Percentiles rank a stretch among this genome's conserved stretches.
Conservation (phyloP, 306 rosid genomes). For the Hippophae rhamnoides region DNA sequence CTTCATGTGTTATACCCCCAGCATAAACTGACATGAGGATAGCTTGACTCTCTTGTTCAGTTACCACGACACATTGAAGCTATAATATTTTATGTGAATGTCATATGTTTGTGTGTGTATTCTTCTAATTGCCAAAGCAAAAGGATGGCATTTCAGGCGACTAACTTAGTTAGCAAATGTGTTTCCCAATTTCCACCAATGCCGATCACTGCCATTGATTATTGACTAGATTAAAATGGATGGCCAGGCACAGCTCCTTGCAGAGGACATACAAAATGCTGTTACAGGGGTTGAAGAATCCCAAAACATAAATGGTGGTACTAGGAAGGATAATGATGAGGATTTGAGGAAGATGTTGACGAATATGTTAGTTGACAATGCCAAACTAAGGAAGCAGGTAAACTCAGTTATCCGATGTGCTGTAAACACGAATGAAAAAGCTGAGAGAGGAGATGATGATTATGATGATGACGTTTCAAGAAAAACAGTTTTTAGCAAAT, state of each 20-base stretch:
- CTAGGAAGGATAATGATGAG: conserved; percentile 29
- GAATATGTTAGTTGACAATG: conserved; percentile 64
- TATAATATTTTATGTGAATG: too few relatives aligned
- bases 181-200: too few relatives aligned
- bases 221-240: too few relatives aligned
- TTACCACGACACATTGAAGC: too few relatives aligned
- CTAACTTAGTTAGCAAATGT: too few relatives aligned
- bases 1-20: too few relatives aligned
- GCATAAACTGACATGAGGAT: too few relatives aligned
- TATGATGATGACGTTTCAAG: conserved; percentile 37
- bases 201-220: too few relatives aligned
- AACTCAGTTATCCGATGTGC: conserved; percentile 69
- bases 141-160: too few relatives aligned
- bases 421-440: conserved; percentile 34
- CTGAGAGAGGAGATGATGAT: conserved; percentile 27
- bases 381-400: conserved; percentile 68
- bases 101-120: too few relatives aligned
- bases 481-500: conserved; percentile 58
- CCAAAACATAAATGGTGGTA: conserved; percentile 12
- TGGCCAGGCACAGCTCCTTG: conserved; percentile 85
- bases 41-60: too few relatives aligned
- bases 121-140: too few relatives aligned
- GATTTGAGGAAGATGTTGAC: conserved; percentile 66
- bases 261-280: conserved; percentile 52
- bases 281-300: conserved; percentile 30